phyloP scores from a whole-genome alignment of 108 stramenopile genomes.

The Skeletonema menzelii region DNA sequence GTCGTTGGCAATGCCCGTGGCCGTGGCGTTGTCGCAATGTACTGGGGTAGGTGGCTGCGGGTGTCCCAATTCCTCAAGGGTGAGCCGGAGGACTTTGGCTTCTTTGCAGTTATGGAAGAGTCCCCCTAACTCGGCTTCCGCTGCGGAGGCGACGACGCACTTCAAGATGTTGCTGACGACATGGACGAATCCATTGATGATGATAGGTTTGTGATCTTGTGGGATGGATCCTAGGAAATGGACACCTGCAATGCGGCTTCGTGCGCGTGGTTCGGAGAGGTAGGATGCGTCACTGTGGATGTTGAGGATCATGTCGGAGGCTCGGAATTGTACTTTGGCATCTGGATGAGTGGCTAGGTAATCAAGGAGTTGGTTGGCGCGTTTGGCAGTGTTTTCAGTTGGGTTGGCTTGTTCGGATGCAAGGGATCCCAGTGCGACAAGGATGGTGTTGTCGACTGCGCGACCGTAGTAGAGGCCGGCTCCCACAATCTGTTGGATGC shows the following conservation, averaged over 20 bases:
- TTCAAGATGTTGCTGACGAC: too few relatives aligned
- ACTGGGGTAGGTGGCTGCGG: too few relatives aligned
- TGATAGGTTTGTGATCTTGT: too few relatives aligned
- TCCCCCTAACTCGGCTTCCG: too few relatives aligned
- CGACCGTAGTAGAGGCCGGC: conserved; percentile 48
- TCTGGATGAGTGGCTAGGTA: conserved; percentile 46
- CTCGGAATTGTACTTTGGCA: conserved; percentile 31
- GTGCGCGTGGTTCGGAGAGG: conserved; percentile 21
- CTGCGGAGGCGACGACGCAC: too few relatives aligned
- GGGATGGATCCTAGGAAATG: conserved; percentile 8
- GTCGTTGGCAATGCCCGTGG: too few relatives aligned
- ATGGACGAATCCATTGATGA: too few relatives aligned
- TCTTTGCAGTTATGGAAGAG: too few relatives aligned
- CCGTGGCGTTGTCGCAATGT: too few relatives aligned
- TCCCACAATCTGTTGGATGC: conserved; percentile 41
- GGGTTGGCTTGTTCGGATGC: conserved; percentile 15
- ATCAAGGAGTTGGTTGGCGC: conserved; percentile 29
- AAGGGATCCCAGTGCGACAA: conserved; percentile 27
- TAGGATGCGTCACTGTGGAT: conserved; percentile 43
- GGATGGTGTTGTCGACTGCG: conserved; percentile 40
- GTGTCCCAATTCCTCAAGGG: too few relatives aligned
- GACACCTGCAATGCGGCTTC: conserved; percentile 32
- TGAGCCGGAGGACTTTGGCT: too few relatives aligned
- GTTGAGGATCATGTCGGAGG: conserved; percentile 38
- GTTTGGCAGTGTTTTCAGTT: conserved; percentile 8